A percentile compares a stretch with the other conserved stretches of the same genome.
phyloP scores from a whole-genome alignment of 1,284 basidiomycete species.

The Earliella scabrosa region DNA sequence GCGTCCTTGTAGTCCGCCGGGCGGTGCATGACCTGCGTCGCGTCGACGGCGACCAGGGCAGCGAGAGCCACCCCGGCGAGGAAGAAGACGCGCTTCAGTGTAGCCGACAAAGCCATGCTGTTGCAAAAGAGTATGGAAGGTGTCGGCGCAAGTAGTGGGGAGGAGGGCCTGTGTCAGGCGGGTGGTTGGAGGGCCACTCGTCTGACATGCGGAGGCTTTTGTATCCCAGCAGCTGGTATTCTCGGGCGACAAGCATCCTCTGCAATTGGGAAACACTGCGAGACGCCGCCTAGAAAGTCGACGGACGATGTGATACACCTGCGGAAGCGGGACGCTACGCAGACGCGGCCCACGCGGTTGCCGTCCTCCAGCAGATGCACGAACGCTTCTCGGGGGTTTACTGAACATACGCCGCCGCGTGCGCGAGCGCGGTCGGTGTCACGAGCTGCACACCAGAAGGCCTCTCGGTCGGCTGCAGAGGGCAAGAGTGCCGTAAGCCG shows the following conservation, averaged over 20 bases:
- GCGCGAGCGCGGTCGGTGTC: conserved; percentile 9
- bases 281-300: neutral
- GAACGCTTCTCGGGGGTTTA: conserved; percentile 3
- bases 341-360: conserved; percentile 18
- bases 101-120: conserved; percentile 26
- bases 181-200: neutral
- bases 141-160: conserved; percentile 2
- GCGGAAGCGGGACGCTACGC: neutral
- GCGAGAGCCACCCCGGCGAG: conserved; percentile 25
- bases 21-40: conserved; percentile 61
- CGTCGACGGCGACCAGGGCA: conserved; percentile 37
- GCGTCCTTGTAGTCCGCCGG: conserved; percentile 52
- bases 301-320: conserved; percentile 2
- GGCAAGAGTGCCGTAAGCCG: conserved; percentile 6
- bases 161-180: conserved; percentile 1
- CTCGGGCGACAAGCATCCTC: neutral
- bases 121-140: neutral
- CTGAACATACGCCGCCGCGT: neutral
- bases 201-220: conserved; percentile 6
- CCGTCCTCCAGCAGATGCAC: conserved; percentile 1
- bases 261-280: neutral
- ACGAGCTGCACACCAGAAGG: conserved; percentile 6
- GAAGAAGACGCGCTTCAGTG: conserved; percentile 26
- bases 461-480: conserved; percentile 11
- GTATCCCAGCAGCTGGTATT: neutral